Conservation (phyloP, 2,329 filamentous ascomycete species). For the Apiospora aurea region DNA sequence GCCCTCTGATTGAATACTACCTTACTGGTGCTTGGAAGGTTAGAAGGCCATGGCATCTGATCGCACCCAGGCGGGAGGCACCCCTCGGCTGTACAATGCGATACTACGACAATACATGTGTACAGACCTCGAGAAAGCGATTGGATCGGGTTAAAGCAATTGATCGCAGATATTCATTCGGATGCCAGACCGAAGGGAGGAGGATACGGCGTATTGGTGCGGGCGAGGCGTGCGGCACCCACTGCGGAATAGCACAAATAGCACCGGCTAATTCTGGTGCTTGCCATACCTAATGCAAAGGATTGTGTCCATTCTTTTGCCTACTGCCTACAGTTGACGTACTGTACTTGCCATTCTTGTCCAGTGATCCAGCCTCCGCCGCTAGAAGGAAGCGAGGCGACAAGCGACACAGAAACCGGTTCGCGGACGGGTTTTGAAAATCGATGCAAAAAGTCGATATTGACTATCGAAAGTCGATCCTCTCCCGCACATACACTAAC, state of each 20-base stretch:
- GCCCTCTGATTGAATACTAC: constrained; percentile 1
- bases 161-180: neutral
- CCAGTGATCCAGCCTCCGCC: neutral
- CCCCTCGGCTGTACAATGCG: neutral
- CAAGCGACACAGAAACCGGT: neutral
- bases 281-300: constrained; percentile 2
- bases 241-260: neutral
- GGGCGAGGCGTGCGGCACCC: neutral
- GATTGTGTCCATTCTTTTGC: neutral
- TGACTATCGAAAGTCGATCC: neutral
- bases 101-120: neutral
- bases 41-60: neutral
- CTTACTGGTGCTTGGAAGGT: neutral
- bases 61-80: neutral
- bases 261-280: constrained; percentile 12
- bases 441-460: constrained; percentile 17
- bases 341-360: neutral
- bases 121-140: neutral
- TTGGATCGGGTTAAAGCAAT: neutral
- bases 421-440: neutral
- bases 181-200: neutral
- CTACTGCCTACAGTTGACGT: constrained; percentile 1
- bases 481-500: neutral
- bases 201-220: neutral
- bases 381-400: neutral